phyloP scores from a whole-genome alignment of 108 stramenopile species.

The Cyclotella kingstonii region DNA sequence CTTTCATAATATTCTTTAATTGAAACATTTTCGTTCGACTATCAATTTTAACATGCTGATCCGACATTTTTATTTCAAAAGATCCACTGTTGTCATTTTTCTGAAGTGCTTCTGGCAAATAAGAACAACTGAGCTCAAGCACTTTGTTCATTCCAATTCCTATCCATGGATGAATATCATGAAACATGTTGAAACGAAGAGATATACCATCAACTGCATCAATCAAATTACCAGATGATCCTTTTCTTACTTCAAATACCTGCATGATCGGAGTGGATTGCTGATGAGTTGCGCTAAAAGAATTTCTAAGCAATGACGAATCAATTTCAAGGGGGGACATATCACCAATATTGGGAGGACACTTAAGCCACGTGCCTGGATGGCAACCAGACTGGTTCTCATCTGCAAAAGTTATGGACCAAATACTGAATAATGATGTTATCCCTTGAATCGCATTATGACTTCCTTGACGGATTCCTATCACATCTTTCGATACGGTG shows the following conservation, averaged over 20 bases:
- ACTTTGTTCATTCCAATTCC: slow-evolving; percentile 57
- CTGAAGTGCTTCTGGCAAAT: slow-evolving; percentile 12
- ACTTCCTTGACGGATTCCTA: slow-evolving; percentile 6
- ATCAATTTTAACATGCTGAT: slow-evolving; percentile 17
- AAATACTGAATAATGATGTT: slow-evolving; percentile 22
- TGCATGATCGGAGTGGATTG: slow-evolving; percentile 21
- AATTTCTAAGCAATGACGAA: slow-evolving; percentile 11
- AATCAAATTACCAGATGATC: slow-evolving; percentile 56
- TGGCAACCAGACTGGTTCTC: slow-evolving; percentile 18
- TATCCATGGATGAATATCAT: slow-evolving; percentile 28
- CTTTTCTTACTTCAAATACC: slow-evolving; percentile 52
- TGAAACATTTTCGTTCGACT: slow-evolving; percentile 14
- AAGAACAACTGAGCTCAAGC: slow-evolving; percentile 48
- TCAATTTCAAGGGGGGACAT: slow-evolving; percentile 19
- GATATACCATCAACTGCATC: slow-evolving; percentile 21
- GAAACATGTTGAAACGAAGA: slow-evolving; percentile 41
- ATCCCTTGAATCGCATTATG: neutral
- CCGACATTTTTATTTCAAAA: slow-evolving; percentile 23
- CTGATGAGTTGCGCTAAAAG: slow-evolving; percentile 20
- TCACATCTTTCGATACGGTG: slow-evolving; percentile 36
- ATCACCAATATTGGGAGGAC: slow-evolving; percentile 35
- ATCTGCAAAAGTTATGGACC: slow-evolving; percentile 38
- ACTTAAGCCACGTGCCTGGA: slow-evolving; percentile 32
- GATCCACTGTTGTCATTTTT: slow-evolving; percentile 24
- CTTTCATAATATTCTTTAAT: slow-evolving; percentile 7